These are phyloP conservation scores for Plasmopara halstedii DNA, from an alignment of 352 stramenopile species.

Conservation along the genomic window DNA sequence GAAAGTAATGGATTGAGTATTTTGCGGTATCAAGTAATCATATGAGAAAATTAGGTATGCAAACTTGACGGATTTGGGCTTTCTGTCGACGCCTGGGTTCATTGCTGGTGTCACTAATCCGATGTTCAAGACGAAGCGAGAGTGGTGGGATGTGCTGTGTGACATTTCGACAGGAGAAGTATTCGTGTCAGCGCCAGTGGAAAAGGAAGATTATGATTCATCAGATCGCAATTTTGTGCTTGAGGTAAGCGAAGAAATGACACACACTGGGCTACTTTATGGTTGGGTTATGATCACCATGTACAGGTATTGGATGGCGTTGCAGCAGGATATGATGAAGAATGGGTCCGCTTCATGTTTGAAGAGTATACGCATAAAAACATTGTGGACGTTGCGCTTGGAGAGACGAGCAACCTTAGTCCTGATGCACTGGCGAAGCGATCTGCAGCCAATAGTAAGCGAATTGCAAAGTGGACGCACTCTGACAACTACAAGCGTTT, in stretches of 20 bases:
- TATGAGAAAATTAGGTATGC: slow-evolving; percentile 45
- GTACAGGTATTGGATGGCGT: slow-evolving; percentile 72
- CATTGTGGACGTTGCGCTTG: slow-evolving; percentile 70
- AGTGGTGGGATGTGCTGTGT: slow-evolving; percentile 89
- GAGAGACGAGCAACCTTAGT: slow-evolving; percentile 72
- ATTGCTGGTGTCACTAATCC: slow-evolving; percentile 89
- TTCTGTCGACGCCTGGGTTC: slow-evolving; percentile 75
- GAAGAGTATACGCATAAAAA: slow-evolving; percentile 85
- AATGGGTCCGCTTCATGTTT: slow-evolving; percentile 84
- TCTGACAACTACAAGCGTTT: slow-evolving; percentile 84
- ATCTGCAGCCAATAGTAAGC: slow-evolving; percentile 80
- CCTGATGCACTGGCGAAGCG: slow-evolving; percentile 61
- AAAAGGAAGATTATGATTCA: slow-evolving; percentile 71
- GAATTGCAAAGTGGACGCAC: slow-evolving; percentile 80
- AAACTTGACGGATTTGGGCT: slow-evolving; percentile 84
- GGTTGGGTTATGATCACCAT: not conserved
- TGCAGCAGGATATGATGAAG: slow-evolving; percentile 68
- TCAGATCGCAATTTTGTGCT: slow-evolving; percentile 65
- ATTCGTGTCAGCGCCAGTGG: slow-evolving; percentile 39
- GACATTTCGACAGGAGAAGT: slow-evolving; percentile 82
- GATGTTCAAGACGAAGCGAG: slow-evolving; percentile 87
- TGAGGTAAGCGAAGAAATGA: slow-evolving; percentile 29
- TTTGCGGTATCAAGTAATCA: not conserved
- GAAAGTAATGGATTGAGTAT: not conserved
- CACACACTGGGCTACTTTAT: not conserved